Conservation (phyloP, 192 early-diverging fungal species). For the Podila clonocystis region DNA sequence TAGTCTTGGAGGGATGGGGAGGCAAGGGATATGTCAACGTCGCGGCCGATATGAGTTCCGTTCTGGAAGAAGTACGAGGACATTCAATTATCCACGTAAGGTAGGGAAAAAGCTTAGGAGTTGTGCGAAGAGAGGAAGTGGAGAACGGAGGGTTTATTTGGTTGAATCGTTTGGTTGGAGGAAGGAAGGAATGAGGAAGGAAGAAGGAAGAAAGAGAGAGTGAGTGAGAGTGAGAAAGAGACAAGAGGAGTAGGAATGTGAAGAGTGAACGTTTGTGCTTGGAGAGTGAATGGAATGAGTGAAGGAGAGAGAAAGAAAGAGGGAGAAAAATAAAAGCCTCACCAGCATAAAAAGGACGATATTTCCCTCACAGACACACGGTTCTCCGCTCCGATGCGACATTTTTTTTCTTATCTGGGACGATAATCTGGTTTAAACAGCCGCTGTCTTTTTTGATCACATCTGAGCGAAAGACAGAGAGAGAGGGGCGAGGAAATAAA, state of each 20-base stretch:
- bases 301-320: neutral
- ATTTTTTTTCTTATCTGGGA: too few species aligned
- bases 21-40: slow-evolving; percentile 39
- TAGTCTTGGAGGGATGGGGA: neutral
- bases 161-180: neutral
- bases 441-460: too few species aligned
- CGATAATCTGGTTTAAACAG: too few species aligned
- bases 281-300: neutral
- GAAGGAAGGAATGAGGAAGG: neutral
- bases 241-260: neutral
- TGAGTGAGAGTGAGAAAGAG: neutral
- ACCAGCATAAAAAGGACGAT: neutral
- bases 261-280: too few species aligned
- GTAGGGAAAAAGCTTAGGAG: neutral
- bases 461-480: too few species aligned
- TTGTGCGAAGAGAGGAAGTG: neutral
- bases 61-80: slow-evolving; percentile 56
- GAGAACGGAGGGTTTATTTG: neutral
- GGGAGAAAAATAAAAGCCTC: neutral
- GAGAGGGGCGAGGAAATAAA: too few species aligned
- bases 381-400: too few species aligned
- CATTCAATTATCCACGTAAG: slow-evolving; percentile 24
- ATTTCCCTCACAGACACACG: too few species aligned
- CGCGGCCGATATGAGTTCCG: slow-evolving; percentile 53
- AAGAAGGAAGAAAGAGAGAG: neutral